phyloP scores from a whole-genome alignment of 805 yeast species.

The Wickerhamiella azymoides region DNA sequence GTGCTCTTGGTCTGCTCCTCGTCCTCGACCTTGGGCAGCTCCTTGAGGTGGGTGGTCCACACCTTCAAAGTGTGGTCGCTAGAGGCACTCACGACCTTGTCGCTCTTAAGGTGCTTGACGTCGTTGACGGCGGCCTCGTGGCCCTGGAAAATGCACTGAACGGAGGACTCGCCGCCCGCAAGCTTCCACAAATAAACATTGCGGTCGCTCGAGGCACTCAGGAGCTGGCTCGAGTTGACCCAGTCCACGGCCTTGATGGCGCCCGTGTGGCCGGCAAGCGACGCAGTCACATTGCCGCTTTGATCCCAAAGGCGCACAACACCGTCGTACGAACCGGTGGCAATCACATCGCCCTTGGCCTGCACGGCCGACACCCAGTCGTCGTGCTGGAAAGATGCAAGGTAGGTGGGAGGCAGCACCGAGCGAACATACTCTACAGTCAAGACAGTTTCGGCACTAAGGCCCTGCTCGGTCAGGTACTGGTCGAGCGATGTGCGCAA shows the following conservation, averaged over 20 bases:
- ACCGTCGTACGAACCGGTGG: slow-evolving; percentile 91
- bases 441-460: slow-evolving; percentile 68
- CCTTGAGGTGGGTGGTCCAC: slow-evolving; percentile 82
- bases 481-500: slow-evolving; percentile 68
- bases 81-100: slow-evolving; percentile 69
- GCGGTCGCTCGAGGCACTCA: slow-evolving; percentile 81
- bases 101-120: slow-evolving; percentile 34
- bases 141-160: slow-evolving; percentile 76
- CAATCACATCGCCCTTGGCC: slow-evolving; percentile 34
- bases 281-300: slow-evolving; percentile 67
- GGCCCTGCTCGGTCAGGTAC: slow-evolving; percentile 59
- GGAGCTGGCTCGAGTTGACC: slow-evolving; percentile 59
- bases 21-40: slow-evolving; percentile 39
- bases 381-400: slow-evolving; percentile 78
- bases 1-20: slow-evolving; percentile 34
- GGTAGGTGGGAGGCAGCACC: slow-evolving; percentile 82
- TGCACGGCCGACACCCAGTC: slow-evolving; percentile 87
- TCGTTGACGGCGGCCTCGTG: slow-evolving; percentile 80
- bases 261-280: slow-evolving; percentile 77
- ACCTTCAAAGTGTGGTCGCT: slow-evolving; percentile 67
- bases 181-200: slow-evolving; percentile 81
- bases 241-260: slow-evolving; percentile 74
- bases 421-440: slow-evolving; percentile 84
- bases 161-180: slow-evolving; percentile 37
- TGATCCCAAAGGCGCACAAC: slow-evolving; percentile 78